phyloP scores from a whole-genome alignment of 176 grass and related monocot species.

The Calamus simplicifolius region DNA sequence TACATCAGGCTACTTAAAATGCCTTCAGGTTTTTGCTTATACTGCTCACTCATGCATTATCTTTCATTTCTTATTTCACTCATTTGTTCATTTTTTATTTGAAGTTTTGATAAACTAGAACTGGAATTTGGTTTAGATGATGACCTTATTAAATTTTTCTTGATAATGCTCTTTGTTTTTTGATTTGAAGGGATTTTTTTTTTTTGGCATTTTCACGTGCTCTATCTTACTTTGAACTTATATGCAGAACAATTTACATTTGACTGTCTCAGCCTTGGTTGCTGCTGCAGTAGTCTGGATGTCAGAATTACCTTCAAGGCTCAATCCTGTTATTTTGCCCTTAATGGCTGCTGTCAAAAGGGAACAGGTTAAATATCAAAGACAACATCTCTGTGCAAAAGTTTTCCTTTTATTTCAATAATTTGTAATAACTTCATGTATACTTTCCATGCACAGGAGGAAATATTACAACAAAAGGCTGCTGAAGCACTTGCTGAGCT shows the following conservation, averaged over 20 bases:
- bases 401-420: not conserved
- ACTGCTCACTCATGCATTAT: not conserved
- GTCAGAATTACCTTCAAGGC: slow-evolving; percentile 64
- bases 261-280: slow-evolving; percentile 80
- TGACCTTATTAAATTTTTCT: too few relatives aligned
- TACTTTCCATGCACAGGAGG: slow-evolving; percentile 53
- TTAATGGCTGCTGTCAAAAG: slow-evolving; percentile 99
- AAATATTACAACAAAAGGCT: slow-evolving; percentile 93
- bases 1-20: slow-evolving; percentile 93
- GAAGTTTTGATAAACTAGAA: not conserved
- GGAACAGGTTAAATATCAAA: slow-evolving; percentile 53
- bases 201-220: slow-evolving; percentile 6
- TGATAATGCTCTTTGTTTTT: not conserved
- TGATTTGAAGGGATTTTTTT: not conserved
- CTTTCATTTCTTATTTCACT: slow-evolving; percentile 7
- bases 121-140: too few relatives aligned
- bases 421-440: slow-evolving; percentile 5
- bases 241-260: slow-evolving; percentile 98
- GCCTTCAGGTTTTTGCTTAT: slow-evolving; percentile 64
- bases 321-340: slow-evolving; percentile 98
- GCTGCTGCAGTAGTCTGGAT: slow-evolving; percentile 92
- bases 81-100: slow-evolving; percentile 10
- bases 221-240: slow-evolving; percentile 16
- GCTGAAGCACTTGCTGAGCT: slow-evolving; percentile 95
- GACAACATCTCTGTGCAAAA: too few relatives aligned